Base-by-base conservation (phyloP, 164 flowering plant genomes). In the Vitis amurensis region DNA sequence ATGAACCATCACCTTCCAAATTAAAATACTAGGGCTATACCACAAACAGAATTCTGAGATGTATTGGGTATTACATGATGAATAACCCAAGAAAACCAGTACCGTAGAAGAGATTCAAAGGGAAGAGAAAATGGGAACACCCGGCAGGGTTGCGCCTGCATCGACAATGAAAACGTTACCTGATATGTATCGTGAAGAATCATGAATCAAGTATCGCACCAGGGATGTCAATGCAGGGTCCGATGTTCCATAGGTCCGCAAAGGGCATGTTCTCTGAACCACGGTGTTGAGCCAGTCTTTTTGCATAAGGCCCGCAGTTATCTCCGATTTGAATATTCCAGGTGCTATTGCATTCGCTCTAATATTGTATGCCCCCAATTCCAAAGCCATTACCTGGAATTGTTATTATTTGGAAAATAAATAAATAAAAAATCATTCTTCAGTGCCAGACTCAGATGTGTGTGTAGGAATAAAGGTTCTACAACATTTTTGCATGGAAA, bases 161-260 rank as follows among this genome's bases (percentile, higher is more conserved):
- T 83, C 86, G 19, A 80, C 81, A 30, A 78, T 76, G 72, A 75
- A 83, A 1, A 76, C 59, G 64, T 83, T 83, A 64, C 83, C 86
- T 0, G 86, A 29, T 10, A 83, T 78, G 62, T 83, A 80, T 29
- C 67, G 68, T 8, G 84, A 78, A 72, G 83, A 80, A 49, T 80
- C 84, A 59, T 83, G 80, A 19, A 83, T 72, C 17, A 83, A 52
- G 68, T 83, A 83, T 1, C 86, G 86, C 14, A 83, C 76, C 1
- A 83, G 72, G 0, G 86, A 75, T 11, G 86, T 83, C 61, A 83
- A 59, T 10, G 83, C 82, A 10, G 86, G 86, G 71, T 80, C 72
- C 2, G 78, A 11, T 1, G 85, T 75, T 17, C 83, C 81, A 37
- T 0, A 67, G 4, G 71, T 59, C 61, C 73, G 57, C 53, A 82